phyloP scores from a whole-genome alignment of 2,329 filamentous ascomycete genomes.

The Diaporthe batatas region DNA sequence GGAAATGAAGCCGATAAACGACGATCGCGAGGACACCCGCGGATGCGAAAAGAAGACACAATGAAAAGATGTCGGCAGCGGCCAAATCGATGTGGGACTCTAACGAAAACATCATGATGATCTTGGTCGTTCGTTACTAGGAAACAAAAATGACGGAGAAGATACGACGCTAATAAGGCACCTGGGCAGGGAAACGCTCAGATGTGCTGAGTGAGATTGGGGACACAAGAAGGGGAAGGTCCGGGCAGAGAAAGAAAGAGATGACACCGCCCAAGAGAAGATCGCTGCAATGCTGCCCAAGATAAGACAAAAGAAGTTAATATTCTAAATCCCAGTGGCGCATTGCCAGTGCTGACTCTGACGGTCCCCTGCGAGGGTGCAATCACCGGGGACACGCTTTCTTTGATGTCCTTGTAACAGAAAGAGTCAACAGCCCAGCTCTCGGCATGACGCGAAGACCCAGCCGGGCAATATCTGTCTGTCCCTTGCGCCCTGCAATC shows the following conservation, averaged over 20 bases:
- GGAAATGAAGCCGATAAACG: conserved; percentile 36
- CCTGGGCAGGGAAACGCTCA: not conserved
- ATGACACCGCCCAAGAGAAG: not conserved
- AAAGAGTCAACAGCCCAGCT: not conserved
- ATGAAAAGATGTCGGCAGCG: conserved; percentile 1
- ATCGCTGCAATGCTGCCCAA: conserved; percentile 19
- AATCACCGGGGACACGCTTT: conserved; percentile 1
- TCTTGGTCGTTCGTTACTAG: conserved; percentile 12
- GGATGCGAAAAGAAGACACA: conserved; percentile 17
- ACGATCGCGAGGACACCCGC: conserved; percentile 33
- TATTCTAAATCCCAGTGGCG: not conserved
- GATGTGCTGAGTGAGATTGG: not conserved
- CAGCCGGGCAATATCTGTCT: not conserved
- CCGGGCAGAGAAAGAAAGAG: not conserved
- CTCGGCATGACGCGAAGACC: not conserved
- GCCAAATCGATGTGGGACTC: conserved; percentile 4
- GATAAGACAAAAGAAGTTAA: conserved; percentile 19
- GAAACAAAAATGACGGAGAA: conserved; percentile 14
- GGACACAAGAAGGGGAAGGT: not conserved
- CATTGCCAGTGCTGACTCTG: conserved; percentile 23
- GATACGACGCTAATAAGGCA: conserved; percentile 13
- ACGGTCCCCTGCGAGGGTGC: conserved; percentile 9
- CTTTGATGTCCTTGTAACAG: not conserved
- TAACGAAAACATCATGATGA: conserved; percentile 23
- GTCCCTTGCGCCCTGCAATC: not conserved